phyloP scores from a whole-genome alignment of 306 rosid species.

The Vachellia pachyceras region DNA sequence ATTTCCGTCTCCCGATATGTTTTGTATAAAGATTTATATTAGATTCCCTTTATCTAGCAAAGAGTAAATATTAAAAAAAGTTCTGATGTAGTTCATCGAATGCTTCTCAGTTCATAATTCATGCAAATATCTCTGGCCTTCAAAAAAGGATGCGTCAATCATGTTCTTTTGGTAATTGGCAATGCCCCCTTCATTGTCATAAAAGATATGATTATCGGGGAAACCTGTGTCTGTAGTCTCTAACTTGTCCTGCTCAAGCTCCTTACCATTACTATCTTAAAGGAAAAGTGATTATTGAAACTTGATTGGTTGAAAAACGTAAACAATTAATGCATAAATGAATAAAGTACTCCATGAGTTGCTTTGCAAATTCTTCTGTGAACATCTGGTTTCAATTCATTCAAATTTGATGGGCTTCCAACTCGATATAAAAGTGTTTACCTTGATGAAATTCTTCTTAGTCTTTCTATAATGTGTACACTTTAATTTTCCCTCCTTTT shows the following conservation, averaged over 20 bases:
- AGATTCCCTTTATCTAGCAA: conserved; percentile 31
- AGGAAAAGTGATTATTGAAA: conserved; percentile 25
- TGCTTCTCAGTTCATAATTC: conserved; percentile 3
- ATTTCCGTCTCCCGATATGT: conserved; percentile 21
- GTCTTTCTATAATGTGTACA: neutral
- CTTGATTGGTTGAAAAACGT: neutral
- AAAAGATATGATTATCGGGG: neutral
- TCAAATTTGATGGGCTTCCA: neutral
- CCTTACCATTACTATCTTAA: neutral
- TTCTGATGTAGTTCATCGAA: conserved; percentile 23
- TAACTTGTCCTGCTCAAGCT: neutral
- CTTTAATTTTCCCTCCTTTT: conserved; percentile 19
- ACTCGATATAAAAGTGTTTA: neutral
- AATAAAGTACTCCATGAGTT: neutral
- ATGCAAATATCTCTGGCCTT: conserved; percentile 16
- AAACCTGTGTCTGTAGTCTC: conserved; percentile 10
- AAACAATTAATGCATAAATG: neutral
- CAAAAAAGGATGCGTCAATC: neutral
- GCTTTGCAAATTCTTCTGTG: conserved; percentile 7
- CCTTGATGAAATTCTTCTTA: conserved; percentile 8
- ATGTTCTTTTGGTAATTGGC: neutral
- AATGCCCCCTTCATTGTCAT: neutral
- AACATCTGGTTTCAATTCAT: conserved; percentile 3
- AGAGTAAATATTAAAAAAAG: conserved; percentile 5
- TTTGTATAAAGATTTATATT: conserved; percentile 19